Evolutionary conservation across 192 early-diverging fungal genomes (phyloP), one percentile per base, ranked within the genome.

Genomic region (Mortierella claussenii): DNA sequence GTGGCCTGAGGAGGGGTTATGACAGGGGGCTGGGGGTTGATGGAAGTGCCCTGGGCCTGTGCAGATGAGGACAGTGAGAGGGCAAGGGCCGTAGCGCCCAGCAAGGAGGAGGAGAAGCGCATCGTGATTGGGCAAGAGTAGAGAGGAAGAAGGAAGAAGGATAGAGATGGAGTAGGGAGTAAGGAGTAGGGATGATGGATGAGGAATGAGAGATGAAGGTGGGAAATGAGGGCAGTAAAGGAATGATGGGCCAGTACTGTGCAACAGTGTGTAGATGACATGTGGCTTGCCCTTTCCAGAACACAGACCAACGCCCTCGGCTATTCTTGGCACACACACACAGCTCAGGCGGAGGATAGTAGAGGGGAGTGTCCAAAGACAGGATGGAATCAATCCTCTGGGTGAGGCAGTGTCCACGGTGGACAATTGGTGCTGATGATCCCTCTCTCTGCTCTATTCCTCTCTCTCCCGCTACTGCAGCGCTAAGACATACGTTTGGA

Each of bases 101-200:
- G 21, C 12, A 71, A 49, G n/a, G 69, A 63, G 37, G 69, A 26
- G 34, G 69, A 52, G 45, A 71, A 33, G 31, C 37, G 69, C 69
- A 71, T 71, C 21, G n/a, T n/a, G n/a, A n/a, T n/a, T n/a, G n/a
- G n/a, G n/a, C n/a, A n/a, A 48, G 26, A 44, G 27, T 9, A 30
- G 15, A 47, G 20, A 34, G 44, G 10, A 12, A 48, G 26, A 17
- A 26, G 47, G 12, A 27, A 3, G 32, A 21, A 31, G 52, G 55
- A 67, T 26, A 55, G n/a, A n/a, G 36, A 10, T 36, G 28, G 9
- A 10, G 33, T 6, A 34, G 5, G 15, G 27, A 42, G 23, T 15
- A 55, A 42, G 8, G 13, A 12, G 26, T 1, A 58, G 37, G 27
- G 27, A 24, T 44, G 30, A 27, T 23, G n/a, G 24, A 43, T 56